These are phyloP conservation scores for Diaporthe velutina DNA, from an alignment of 2,329 filamentous ascomycete species.

Conservation along the genomic window DNA sequence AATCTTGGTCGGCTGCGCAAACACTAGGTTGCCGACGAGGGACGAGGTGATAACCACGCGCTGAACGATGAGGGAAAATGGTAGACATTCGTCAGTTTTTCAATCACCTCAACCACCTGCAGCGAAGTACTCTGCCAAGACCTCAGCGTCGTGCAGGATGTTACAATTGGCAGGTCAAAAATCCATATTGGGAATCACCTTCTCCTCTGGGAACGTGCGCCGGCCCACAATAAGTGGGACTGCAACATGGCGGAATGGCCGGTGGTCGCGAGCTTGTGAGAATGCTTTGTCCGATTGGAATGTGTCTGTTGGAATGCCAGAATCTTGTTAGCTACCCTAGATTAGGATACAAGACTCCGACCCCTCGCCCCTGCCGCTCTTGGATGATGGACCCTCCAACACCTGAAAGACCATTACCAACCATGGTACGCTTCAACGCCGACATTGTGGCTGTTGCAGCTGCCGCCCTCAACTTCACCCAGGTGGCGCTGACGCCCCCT, in stretches of 20 bases:
- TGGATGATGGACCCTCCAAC: too few relatives aligned
- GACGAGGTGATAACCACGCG: too few relatives aligned
- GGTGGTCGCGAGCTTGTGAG: not conserved
- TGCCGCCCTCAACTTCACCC: slow-evolving; percentile 30
- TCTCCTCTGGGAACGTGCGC: slow-evolving; percentile 32
- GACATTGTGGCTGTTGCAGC: slow-evolving; percentile 1
- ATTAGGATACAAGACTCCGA: not conserved
- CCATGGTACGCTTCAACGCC: slow-evolving; percentile 18
- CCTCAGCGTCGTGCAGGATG: not conserved
- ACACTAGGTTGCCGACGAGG: too few relatives aligned
- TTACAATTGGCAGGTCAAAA: not conserved
- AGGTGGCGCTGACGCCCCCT: slow-evolving; percentile 35
- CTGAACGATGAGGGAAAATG: too few relatives aligned
- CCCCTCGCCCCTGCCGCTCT: not conserved
- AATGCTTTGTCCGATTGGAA: not conserved
- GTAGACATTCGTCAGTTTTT: too few relatives aligned
- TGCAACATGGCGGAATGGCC: not conserved
- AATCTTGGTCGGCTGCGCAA: too few relatives aligned
- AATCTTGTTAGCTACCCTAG: too few relatives aligned
- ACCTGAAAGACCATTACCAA: too few relatives aligned
- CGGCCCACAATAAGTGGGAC: not conserved
- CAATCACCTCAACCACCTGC: too few relatives aligned
- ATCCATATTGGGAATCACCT: slow-evolving; percentile 32
- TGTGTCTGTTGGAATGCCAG: not conserved
- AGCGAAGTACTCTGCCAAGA: slow-evolving; percentile 6